Base-by-base conservation (phyloP, 257 asterid genomes). In the Ajuga chamaepitys region DNA sequence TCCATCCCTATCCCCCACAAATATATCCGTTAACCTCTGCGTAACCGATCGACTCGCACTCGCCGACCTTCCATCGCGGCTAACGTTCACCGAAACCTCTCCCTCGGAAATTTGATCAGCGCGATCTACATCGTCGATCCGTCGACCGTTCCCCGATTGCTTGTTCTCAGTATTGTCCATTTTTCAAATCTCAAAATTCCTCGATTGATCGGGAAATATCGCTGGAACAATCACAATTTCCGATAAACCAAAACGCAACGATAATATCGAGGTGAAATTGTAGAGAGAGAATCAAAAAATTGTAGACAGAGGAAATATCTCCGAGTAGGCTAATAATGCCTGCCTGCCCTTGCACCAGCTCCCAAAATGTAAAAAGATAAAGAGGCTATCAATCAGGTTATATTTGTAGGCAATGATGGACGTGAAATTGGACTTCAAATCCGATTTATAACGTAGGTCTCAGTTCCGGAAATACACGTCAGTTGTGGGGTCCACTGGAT, bases 101-200 rank as follows among this genome's bases (percentile, higher is more conserved):
- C 78, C 85, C 53, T 71, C 51, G 69, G 76, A 67, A 46, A 50
- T 52, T 34, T 52, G 86, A 67, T 82, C 89, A 37, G 63, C 71
- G 6, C 75, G 74, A 62, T 79, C 83, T 7, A 10, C 67, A 14
- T 76, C 86, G n/a, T 82, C 85, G 61, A 40, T 78, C 70, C 72
- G 60, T 5, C 72, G 70, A 40, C 76, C 80, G 60, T 64, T 76
- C 45, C 41, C 55, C 37, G 83, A 58, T 75, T 74, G 82, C 57
- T 66, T 79, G n/a, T 86, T 64, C 40, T 79, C 82, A 24, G 89
- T 71, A 66, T 81, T 53, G 44, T 41, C 86, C 95, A 83, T 88
- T 62, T 70, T 51, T 18, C 22, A 35, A 73, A 74, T 48, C 58
- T 53, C 28, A 60, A 59, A 58, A 37, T 35, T 40, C 70, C 51